Evolutionary conservation across 805 yeast genomes (phyloP).

Genomic region (Wickerhamomyces bovis): DNA sequence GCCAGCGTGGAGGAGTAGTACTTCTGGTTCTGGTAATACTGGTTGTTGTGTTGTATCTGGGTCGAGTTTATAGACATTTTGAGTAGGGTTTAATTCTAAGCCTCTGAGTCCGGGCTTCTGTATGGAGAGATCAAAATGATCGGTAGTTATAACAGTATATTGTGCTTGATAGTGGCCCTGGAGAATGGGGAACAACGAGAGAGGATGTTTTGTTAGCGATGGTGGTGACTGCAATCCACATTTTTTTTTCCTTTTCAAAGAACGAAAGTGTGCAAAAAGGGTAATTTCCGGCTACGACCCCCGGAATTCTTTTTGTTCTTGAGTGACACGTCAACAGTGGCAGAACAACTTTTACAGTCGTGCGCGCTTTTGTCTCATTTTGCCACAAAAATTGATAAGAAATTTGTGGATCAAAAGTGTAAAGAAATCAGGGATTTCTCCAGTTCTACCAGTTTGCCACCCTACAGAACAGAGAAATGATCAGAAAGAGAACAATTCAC

Average conservation of each 20-base stretch:
- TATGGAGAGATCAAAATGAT: too few species aligned
- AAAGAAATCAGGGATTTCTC: neutral
- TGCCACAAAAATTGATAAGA: neutral
- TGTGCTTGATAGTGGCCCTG: too few species aligned
- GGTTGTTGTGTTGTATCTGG: constrained; percentile 13
- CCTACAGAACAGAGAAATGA: neutral
- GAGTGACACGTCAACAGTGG: neutral
- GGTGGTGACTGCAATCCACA: neutral
- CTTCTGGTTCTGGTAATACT: constrained; percentile 15
- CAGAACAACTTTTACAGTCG: neutral
- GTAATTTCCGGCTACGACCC: neutral
- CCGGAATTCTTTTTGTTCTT: neutral
- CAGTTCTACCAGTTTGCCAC: neutral
- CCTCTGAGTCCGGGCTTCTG: neutral
- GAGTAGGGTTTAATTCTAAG: neutral
- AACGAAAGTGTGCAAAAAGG: neutral
- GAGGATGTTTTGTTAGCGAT: too few species aligned
- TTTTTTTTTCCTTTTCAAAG: neutral
- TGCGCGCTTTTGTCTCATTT: neutral
- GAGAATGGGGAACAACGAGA: too few species aligned
- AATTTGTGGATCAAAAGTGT: neutral
- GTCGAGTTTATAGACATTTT: constrained; percentile 21
- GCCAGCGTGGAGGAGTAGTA: constrained; percentile 15
- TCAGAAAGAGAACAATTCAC: neutral
- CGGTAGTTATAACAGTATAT: too few species aligned